Conservation (phyloP, 164 flowering plant genomes). For the Vitis rotundifolia region DNA sequence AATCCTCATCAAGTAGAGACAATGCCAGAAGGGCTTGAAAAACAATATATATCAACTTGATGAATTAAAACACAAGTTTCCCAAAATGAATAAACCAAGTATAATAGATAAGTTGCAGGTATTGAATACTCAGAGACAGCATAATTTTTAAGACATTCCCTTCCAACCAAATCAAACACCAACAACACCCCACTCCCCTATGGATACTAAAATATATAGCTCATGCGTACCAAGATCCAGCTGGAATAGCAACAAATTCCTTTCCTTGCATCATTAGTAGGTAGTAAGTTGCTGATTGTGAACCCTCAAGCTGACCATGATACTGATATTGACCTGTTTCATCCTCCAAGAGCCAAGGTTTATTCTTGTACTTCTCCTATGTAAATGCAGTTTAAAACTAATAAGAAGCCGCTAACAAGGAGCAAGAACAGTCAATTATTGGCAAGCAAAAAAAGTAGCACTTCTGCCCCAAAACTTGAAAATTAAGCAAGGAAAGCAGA, state of each 20-base stretch:
- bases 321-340: slow-evolving; percentile 90
- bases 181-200: too few relatives aligned
- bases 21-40: too few relatives aligned
- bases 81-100: too few relatives aligned
- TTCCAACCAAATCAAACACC: too few relatives aligned
- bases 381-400: slow-evolving; percentile 2
- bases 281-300: slow-evolving; percentile 87
- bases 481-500: not conserved
- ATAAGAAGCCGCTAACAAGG: not conserved
- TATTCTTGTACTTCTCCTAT: slow-evolving; percentile 93
- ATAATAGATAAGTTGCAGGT: too few relatives aligned
- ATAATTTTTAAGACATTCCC: too few relatives aligned
- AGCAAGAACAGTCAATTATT: not conserved
- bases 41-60: too few relatives aligned
- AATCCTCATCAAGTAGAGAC: too few relatives aligned
- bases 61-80: too few relatives aligned
- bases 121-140: too few relatives aligned
- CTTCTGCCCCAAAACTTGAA: not conserved
- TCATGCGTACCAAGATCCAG: slow-evolving; percentile 83
- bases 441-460: not conserved
- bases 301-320: slow-evolving; percentile 91
- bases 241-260: slow-evolving; percentile 95
- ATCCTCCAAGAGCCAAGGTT: slow-evolving; percentile 96
- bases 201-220: not conserved
- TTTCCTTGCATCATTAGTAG: slow-evolving; percentile 80